Conservation (phyloP, 2,329 filamentous ascomycete species). For the Talaromyces rugulosus region DNA sequence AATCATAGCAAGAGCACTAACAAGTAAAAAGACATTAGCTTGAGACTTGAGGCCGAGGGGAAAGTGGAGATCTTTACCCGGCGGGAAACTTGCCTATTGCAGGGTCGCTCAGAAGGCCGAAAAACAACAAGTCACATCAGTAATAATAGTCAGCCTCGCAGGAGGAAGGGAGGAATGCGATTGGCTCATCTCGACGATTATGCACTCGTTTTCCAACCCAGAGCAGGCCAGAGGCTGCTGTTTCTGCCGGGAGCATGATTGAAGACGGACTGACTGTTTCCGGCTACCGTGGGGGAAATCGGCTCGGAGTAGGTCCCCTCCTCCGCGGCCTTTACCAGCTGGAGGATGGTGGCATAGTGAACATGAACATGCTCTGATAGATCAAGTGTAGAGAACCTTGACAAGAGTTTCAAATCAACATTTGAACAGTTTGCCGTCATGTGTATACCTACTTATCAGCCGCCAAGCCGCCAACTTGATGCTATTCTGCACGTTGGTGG, state of each 20-base stretch:
- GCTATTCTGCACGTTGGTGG: background rate
- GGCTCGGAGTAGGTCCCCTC: background rate
- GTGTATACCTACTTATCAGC: too few relatives aligned
- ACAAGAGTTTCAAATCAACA: too few relatives aligned
- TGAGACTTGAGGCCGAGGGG: background rate
- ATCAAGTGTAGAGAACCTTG: too few relatives aligned
- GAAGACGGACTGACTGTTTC: background rate
- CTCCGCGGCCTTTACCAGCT: background rate
- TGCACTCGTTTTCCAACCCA: too few relatives aligned
- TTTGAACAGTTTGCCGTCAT: too few relatives aligned
- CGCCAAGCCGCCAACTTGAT: background rate
- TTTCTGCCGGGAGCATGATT: background rate
- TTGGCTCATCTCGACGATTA: background rate
- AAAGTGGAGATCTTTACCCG: background rate
- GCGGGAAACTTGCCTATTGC: background rate
- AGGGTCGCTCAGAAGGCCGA: background rate
- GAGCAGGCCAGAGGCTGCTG: too few relatives aligned
- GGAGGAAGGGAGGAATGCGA: background rate
- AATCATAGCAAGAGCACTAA: constrained; percentile 1
- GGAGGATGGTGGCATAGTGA: background rate
- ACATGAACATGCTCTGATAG: too few relatives aligned
- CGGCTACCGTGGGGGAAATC: background rate
- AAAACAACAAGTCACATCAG: background rate
- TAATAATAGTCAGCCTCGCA: too few relatives aligned
- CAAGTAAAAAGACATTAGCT: background rate